These are phyloP conservation scores for Protea cynaroides DNA, from an alignment of 164 flowering plant species.

Conservation along the genomic window DNA sequence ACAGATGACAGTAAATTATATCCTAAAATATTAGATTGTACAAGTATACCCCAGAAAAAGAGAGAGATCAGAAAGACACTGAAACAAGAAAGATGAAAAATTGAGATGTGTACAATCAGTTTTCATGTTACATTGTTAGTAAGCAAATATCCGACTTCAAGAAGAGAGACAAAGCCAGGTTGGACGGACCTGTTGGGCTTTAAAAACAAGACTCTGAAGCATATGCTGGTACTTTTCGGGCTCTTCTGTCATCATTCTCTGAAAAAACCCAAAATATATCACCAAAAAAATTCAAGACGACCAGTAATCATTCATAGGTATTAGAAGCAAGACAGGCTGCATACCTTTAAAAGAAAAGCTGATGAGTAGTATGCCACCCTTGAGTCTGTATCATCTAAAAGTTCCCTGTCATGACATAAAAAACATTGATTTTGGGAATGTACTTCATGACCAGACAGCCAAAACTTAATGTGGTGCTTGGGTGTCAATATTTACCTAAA, in stretches of 20 bases:
- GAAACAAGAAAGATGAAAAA: not conserved
- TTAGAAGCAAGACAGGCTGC: conserved; percentile 12
- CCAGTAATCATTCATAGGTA: not conserved
- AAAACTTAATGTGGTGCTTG: not conserved
- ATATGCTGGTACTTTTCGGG: conserved; percentile 84
- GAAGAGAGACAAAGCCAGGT: conserved; percentile 1
- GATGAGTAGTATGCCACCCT: conserved; percentile 96
- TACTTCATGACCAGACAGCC: not conserved
- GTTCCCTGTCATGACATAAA: conserved; percentile 49
- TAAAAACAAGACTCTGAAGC: conserved; percentile 84
- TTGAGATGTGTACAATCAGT: not conserved
- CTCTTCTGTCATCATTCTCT: conserved; percentile 98
- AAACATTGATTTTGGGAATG: conserved; percentile 1
- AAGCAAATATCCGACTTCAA: not conserved
- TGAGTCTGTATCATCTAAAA: conserved; percentile 92
- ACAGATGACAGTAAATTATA: too few relatives aligned
- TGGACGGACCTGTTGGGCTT: conserved; percentile 98
- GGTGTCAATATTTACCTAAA: conserved; percentile 50
- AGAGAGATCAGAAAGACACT: too few relatives aligned
- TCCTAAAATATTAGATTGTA: too few relatives aligned
- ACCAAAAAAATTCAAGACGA: conserved; percentile 6
- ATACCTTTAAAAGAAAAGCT: conserved; percentile 94
- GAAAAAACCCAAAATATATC: conserved; percentile 19
- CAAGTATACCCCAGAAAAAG: too few relatives aligned
- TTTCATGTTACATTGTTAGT: not conserved